A percentile compares a stretch with the other conserved stretches of the same genome.
These are phyloP conservation scores for Quercus gilva DNA, from an alignment of 306 rosid species.

Conservation along the genomic window DNA sequence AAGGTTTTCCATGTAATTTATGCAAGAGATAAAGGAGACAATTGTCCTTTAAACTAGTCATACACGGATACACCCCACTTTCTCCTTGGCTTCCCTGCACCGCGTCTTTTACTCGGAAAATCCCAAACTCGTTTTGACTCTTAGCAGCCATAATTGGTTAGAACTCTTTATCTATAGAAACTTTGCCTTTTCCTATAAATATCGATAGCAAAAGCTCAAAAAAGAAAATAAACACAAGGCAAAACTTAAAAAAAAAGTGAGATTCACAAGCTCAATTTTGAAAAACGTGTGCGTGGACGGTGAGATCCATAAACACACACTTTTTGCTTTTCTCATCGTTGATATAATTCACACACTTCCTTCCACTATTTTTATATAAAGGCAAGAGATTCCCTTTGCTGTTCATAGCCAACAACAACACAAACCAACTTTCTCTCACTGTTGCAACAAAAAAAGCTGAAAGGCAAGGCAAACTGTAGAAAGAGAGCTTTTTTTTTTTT, in stretches of 20 bases:
- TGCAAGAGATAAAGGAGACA: not conserved
- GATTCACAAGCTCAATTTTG: conserved; percentile 25
- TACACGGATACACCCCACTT: not conserved
- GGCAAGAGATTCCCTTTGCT: not conserved
- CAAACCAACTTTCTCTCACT: not conserved
- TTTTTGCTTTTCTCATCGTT: not conserved
- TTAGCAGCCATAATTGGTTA: not conserved
- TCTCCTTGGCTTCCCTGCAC: conserved; percentile 21
- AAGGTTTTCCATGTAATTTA: not conserved
- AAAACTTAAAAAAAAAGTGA: not conserved
- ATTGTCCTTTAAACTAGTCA: not conserved
- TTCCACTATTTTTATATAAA: conserved; percentile 2
- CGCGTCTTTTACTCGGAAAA: conserved; percentile 38
- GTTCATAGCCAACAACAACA: conserved; percentile 14
- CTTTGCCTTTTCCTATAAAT: not conserved
- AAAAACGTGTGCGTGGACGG: conserved; percentile 36
- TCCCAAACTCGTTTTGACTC: conserved; percentile 37
- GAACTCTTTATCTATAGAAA: not conserved
- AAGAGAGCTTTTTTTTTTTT: not conserved
- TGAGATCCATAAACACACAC: conserved; percentile 24
- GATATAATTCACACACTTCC: not conserved
- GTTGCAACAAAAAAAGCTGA: not conserved
- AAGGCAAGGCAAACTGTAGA: not conserved
- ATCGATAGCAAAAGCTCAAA: not conserved
- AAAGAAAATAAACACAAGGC: not conserved